Evolutionary conservation across 1,284 basidiomycete species (phyloP).

Genomic region (Naganishia liquefaciens): DNA sequence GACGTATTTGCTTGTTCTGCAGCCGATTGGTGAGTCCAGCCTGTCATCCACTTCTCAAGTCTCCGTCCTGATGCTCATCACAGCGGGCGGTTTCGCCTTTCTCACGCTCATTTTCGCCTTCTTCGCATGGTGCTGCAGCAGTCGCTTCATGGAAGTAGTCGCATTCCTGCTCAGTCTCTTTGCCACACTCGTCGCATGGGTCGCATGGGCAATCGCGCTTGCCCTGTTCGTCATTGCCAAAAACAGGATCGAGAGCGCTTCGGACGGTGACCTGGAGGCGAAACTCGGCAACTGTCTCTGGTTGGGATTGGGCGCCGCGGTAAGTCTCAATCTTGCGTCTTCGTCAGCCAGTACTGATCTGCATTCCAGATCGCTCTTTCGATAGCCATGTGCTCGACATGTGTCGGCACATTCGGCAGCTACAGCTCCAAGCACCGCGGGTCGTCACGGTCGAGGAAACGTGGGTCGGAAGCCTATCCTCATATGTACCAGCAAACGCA

Average conservation of each 20-base stretch:
- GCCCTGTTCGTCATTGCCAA: slow-evolving; percentile 43
- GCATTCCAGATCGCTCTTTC: slow-evolving; percentile 38
- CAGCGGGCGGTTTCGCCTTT: slow-evolving; percentile 41
- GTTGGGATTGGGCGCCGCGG: slow-evolving; percentile 46
- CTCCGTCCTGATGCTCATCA: neutral
- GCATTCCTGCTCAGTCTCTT: slow-evolving; percentile 27
- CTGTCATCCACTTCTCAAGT: too few species aligned
- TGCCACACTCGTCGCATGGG: slow-evolving; percentile 24
- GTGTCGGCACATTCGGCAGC: slow-evolving; percentile 46
- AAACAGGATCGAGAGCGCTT: slow-evolving; percentile 37
- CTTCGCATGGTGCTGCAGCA: slow-evolving; percentile 42
- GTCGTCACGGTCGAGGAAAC: neutral
- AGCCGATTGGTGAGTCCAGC: slow-evolving; percentile 39
- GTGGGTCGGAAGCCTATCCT: slow-evolving; percentile 4
- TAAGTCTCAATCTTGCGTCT: slow-evolving; percentile 33
- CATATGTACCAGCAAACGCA: slow-evolving; percentile 2
- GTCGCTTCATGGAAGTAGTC: slow-evolving; percentile 42
- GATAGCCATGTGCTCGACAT: slow-evolving; percentile 42
- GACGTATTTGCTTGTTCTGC: slow-evolving; percentile 41
- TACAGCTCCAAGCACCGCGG: slow-evolving; percentile 32
- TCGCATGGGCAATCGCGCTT: slow-evolving; percentile 43
- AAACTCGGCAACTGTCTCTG: slow-evolving; percentile 47
- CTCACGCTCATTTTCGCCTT: slow-evolving; percentile 41
- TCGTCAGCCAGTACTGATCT: neutral
- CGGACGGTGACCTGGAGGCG: slow-evolving; percentile 37